Evolutionary conservation across 805 yeast species (phyloP).

Genomic region (Candida silvicultrix): DNA sequence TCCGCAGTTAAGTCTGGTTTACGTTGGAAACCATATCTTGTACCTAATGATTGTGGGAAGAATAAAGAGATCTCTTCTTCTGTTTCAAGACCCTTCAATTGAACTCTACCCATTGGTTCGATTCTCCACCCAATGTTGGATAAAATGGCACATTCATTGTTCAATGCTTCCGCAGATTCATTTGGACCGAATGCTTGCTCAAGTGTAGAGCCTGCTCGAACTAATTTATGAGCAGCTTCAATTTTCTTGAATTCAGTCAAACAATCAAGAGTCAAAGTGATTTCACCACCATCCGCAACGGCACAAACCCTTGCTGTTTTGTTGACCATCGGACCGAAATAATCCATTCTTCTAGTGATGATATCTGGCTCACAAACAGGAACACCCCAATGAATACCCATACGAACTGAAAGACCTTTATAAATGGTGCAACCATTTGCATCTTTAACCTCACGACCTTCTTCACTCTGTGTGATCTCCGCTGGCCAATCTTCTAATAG

Average conservation of each 20-base stretch:
- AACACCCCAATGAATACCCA: slow-evolving; percentile 98
- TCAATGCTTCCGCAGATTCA: slow-evolving; percentile 49
- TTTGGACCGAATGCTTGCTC: slow-evolving; percentile 40
- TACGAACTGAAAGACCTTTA: slow-evolving; percentile 89
- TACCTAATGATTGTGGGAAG: slow-evolving; percentile 59
- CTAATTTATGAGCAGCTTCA: slow-evolving; percentile 31
- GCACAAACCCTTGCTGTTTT: slow-evolving; percentile 90
- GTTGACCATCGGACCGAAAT: slow-evolving; percentile 98
- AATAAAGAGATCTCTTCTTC: slow-evolving; percentile 81
- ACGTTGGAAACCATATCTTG: slow-evolving; percentile 46
- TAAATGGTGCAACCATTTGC: slow-evolving; percentile 51
- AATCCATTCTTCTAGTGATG: slow-evolving; percentile 96
- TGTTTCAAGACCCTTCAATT: slow-evolving; percentile 89
- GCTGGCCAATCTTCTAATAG: slow-evolving; percentile 93
- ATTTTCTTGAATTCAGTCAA: slow-evolving; percentile 62
- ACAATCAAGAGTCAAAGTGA: slow-evolving; percentile 79
- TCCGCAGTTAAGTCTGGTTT: slow-evolving; percentile 31
- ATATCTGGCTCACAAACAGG: slow-evolving; percentile 96
- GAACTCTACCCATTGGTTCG: slow-evolving; percentile 74
- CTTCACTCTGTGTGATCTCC: slow-evolving; percentile 78
- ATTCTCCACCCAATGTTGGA: slow-evolving; percentile 65
- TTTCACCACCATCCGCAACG: slow-evolving; percentile 98
- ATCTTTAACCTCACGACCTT: slow-evolving; percentile 77
- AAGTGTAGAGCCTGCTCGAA: slow-evolving; percentile 20
- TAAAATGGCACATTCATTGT: slow-evolving; percentile 56